Base-by-base conservation (phyloP, 2,329 filamentous ascomycete species). In the Paecilomyces sp. region DNA sequence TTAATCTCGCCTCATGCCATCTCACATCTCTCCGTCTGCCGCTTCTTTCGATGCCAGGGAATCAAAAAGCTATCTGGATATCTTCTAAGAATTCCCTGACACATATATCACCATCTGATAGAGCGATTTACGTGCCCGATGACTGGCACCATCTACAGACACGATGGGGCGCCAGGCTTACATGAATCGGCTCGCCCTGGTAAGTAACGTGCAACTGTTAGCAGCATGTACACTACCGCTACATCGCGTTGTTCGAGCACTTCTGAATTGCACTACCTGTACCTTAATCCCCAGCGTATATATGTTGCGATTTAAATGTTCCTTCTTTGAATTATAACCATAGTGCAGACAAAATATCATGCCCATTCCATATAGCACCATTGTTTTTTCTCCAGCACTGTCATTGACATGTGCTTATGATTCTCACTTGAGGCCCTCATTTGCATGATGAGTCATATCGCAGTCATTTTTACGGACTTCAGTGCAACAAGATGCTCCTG, bases 101-200 rank as follows among this genome's bases (percentile, higher is more conserved):
- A 18, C 41, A 47, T 2, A 18, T 18, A 47, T 18, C 13, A 6
- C n/a, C 6, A 18, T 18, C 41, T 22, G n/a, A 15, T 4, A 2
- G 15, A 18, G 41, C 2, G 9, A 22, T 8, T 18, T 22, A n/a
- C 18, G n/a, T 11, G 7, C 41, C n/a, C n/a, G 41, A 47, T 47
- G 41, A 47, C 5, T 22, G 15, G n/a, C n/a, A 8, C 41, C 41
- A 4, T 18, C 41, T 5, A 1, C 50, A 51, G 13, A 31, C 58
- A 61, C 63, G 54, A 78, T 79, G 77, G 77, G 77, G 61, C 73
- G 77, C 65, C 76, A 76, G 62, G 74, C 76, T 62, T 78, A 77
- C 66, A 66, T 78, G 66, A 76, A 74, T 60, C 68, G 77, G 62
- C 72, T 79, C 59, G 77, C 76, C 66, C 64, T 79, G 76, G 77